Conservation (phyloP, 2,329 filamentous ascomycete genomes). For the Clonostachys rhizophaga region DNA sequence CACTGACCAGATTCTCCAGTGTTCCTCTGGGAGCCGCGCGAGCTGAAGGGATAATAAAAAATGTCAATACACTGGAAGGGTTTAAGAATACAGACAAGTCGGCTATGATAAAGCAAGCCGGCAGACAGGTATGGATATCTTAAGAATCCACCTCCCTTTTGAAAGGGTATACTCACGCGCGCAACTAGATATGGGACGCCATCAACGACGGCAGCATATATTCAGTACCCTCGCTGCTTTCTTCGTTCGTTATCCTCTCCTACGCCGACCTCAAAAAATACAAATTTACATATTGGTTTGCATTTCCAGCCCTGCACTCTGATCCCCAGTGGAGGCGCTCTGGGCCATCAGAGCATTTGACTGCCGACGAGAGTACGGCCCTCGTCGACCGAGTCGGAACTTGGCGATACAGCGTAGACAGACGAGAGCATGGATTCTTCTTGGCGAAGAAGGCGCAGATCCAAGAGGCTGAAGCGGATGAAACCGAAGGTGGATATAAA, state of each 20-base stretch:
- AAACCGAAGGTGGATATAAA: constrained; percentile 36
- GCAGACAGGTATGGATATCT: constrained; percentile 58
- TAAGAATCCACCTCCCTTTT: too few species aligned
- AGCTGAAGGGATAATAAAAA: constrained; percentile 90
- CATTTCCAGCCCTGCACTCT: constrained; percentile 88
- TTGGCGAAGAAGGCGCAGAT: constrained; percentile 70
- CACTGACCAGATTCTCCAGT: constrained; percentile 35
- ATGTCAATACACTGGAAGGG: constrained; percentile 93
- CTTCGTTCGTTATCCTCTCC: constrained; percentile 83
- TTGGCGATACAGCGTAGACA: constrained; percentile 80
- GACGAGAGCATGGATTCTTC: constrained; percentile 90
- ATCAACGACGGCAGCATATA: constrained; percentile 97
- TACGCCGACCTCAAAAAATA: constrained; percentile 98
- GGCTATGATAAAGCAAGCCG: constrained; percentile 73
- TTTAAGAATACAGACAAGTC: constrained; percentile 81
- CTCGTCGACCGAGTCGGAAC: constrained; percentile 82
- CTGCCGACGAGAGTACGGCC: constrained; percentile 65
- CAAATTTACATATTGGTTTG: constrained; percentile 97
- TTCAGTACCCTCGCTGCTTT: constrained; percentile 84
- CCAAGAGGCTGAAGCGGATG: constrained; percentile 36
- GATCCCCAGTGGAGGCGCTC: constrained; percentile 74
- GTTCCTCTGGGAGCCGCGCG: constrained; percentile 68
- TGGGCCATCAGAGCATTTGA: constrained; percentile 50
- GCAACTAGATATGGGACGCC: constrained; percentile 85
- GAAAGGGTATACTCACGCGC: not conserved